These are phyloP conservation scores for Fusarium miscanthi DNA, from an alignment of 2,329 filamentous ascomycete species.

Conservation along the genomic window DNA sequence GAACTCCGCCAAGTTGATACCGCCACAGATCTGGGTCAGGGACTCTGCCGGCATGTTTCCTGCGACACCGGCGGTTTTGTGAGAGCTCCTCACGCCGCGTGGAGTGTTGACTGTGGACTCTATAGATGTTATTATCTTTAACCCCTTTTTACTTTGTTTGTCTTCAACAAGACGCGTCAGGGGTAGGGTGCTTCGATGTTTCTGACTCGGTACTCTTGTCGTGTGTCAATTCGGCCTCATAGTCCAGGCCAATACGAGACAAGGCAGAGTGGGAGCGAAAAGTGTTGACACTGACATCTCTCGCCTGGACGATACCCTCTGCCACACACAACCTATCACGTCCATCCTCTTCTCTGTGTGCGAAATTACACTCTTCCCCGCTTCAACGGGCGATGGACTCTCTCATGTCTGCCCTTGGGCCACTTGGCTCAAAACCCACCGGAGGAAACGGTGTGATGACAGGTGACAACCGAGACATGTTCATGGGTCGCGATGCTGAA, in stretches of 20 bases:
- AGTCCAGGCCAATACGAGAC: neutral
- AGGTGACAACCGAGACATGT: conserved; percentile 32
- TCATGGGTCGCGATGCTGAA: neutral
- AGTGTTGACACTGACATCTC: conserved; percentile 8
- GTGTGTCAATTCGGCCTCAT: neutral
- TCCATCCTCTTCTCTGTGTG: conserved; percentile 8
- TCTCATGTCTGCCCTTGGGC: conserved; percentile 8
- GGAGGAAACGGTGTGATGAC: conserved; percentile 19
- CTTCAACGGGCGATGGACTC: conserved; percentile 29
- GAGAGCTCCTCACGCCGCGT: conserved; percentile 4
- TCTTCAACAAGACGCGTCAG: conserved; percentile 14
- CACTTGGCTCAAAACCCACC: neutral
- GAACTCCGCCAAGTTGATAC: conserved; percentile 9
- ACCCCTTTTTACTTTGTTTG: conserved; percentile 20
- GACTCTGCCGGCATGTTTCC: neutral
- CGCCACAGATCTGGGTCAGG: conserved; percentile 17
- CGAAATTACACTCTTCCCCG: conserved; percentile 24
- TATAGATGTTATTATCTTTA: neutral
- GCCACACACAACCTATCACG: conserved; percentile 14
- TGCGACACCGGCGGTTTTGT: conserved; percentile 29
- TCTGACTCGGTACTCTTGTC: conserved; percentile 8
- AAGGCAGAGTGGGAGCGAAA: neutral
- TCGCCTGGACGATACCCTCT: conserved; percentile 2
- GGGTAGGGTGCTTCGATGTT: conserved; percentile 3
- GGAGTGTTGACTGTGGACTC: neutral